Conservation (phyloP, 441 rosid species). For the Sinapis alba region DNA sequence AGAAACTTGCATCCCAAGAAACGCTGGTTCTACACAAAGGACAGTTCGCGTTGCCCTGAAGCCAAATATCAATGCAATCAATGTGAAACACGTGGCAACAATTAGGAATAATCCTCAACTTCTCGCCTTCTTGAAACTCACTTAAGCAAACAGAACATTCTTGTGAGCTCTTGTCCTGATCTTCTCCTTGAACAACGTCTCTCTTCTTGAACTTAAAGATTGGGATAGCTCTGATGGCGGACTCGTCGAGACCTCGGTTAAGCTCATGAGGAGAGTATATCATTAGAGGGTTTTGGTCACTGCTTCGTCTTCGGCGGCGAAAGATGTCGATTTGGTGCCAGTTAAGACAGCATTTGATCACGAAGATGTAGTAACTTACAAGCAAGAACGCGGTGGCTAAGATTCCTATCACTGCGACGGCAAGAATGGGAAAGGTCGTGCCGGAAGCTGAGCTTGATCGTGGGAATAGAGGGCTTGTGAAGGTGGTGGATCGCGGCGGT, state of each 20-base stretch:
- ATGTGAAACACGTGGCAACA: constrained; percentile 65
- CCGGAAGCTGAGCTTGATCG: constrained; percentile 43
- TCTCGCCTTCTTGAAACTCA: constrained; percentile 63
- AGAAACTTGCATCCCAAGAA: constrained; percentile 47
- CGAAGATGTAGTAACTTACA: constrained; percentile 49
- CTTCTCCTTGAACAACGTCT: constrained; percentile 19
- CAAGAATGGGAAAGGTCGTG: constrained; percentile 51
- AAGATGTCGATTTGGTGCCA: constrained; percentile 48
- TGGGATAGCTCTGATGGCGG: constrained; percentile 59
- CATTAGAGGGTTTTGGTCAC: constrained; percentile 60
- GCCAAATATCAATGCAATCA: constrained; percentile 68
- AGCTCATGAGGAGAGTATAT: constrained; percentile 52
- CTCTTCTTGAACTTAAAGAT: constrained; percentile 49
- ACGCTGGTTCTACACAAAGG: constrained; percentile 70
- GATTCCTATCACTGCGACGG: constrained; percentile 50
- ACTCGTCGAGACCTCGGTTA: constrained; percentile 57
- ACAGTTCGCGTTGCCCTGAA: constrained; percentile 60
- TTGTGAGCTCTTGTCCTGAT: constrained; percentile 33
- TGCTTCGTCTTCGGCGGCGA: constrained; percentile 47
- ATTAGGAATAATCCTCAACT: constrained; percentile 61
- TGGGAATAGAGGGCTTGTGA: constrained; percentile 39
- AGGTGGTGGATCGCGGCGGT: constrained; percentile 4
- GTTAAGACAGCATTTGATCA: constrained; percentile 56
- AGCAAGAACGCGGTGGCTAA: constrained; percentile 54
- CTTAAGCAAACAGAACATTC: constrained; percentile 68